Evolutionary conservation across 768 basidiomycete genomes (phyloP), one percentile per base, ranked within the genome.

Genomic region (Clavaria fumosa): DNA sequence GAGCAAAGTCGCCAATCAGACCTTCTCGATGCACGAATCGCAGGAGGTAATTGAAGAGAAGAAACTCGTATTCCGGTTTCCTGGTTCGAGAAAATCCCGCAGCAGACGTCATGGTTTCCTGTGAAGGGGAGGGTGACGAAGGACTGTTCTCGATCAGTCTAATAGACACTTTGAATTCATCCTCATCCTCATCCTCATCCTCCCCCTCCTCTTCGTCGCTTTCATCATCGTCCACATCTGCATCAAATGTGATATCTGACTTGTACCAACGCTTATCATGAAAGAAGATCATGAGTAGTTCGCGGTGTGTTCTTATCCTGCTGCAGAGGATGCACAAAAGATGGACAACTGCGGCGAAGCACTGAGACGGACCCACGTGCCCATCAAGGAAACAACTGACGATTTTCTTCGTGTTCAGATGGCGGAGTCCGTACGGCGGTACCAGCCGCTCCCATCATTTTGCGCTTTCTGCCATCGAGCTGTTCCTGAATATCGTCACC

Each of bases 271-370:
- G 76, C 50, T 84, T 90, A 53, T 93, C 89, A 49, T 91, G 88
- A 54, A 97, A 93, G 63, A 96, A 96, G 45, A 97, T 93, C 71
- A 95, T 83, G 26, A 97, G 72, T 2, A 97, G 64, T 48, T 90
- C 85, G 26, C 85, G 75, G 51, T 80, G 76, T 21, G 83, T 82
- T 39, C 85, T 70, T 52, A 97, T 95, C 31, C 89, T 73, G 49
- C 83, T 89, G 66, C 90, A 93, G 23, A 96, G 57, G 43, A 83
- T 84, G 59, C 89, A 93, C 37, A 96, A 69, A 20, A 95, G 62
- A 53, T 90, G 84, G 43, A 95, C 89, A 56, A 97, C 78, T 95
- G 49, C 30, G 37, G 31, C 40, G 32, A 43, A 31, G 37, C 31
- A 15, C 27, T 20, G 23, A 36, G 23, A 5, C 28, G 24, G 15